These are phyloP conservation scores for Trypanosoma congolense DNA, from an alignment of 208 protist species.

Conservation along the genomic window DNA sequence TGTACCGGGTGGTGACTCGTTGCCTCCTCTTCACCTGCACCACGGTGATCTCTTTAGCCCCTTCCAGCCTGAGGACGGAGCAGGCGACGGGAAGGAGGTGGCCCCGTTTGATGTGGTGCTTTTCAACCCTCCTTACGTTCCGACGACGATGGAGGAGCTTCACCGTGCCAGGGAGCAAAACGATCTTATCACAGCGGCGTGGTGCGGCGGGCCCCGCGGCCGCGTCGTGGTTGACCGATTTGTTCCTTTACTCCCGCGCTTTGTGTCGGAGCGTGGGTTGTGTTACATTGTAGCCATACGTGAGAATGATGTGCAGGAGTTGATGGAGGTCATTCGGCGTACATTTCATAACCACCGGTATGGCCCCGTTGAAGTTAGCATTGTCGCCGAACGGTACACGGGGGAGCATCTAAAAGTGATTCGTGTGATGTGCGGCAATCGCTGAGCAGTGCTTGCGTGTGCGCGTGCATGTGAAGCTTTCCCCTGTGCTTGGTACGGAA, in stretches of 20 bases:
- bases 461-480: background rate
- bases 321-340: constrained; percentile 39
- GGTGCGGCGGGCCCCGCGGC: constrained; percentile 79
- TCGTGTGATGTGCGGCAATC: constrained; percentile 25
- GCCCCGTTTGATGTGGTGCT: constrained; percentile 63
- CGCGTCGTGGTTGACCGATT: constrained; percentile 84
- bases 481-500: too few relatives aligned
- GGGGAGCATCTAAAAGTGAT: constrained; percentile 76
- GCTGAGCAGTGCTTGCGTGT: constrained; percentile 3
- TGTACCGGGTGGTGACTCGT: constrained; percentile 8
- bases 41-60: constrained; percentile 41
- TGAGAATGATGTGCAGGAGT: constrained; percentile 73
- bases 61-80: constrained; percentile 8
- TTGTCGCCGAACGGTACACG: constrained; percentile 71
- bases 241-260: constrained; percentile 41
- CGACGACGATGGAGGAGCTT: constrained; percentile 76
- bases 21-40: constrained; percentile 15
- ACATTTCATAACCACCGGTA: constrained; percentile 11
- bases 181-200: constrained; percentile 75
- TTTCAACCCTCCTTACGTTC: constrained; percentile 89
- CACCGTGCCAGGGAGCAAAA: constrained; percentile 35
- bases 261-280: constrained; percentile 32
- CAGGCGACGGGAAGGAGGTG: background rate
- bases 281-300: constrained; percentile 78
- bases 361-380: constrained; percentile 20